Evolutionary conservation across 768 basidiomycete genomes (phyloP), one percentile per base, ranked within the genome.

Genomic region (Paxillus ammoniavirescens): DNA sequence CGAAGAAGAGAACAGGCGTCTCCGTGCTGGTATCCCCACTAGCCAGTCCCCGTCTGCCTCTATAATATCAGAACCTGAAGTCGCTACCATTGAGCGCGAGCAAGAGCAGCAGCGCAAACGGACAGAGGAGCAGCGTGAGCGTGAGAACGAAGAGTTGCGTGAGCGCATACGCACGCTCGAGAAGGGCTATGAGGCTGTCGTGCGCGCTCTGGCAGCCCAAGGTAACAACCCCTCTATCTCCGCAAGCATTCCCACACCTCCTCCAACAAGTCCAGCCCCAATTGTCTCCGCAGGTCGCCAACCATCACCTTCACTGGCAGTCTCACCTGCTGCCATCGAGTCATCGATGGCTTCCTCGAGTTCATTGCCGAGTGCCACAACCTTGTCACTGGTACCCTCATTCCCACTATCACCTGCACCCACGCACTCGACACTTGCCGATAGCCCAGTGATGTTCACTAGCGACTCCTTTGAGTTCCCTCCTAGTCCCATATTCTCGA

Each of bases 1-100:
- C 52, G 87, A 91, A 74, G 86, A 86, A 52, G 93, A 95, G 77
- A 95, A 96, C 70, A 73, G 84, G 36, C 81, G 79, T 41, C 82
- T 91, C 23, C 81, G 86, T 4, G 81, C 85, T 10, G 82, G 83
- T 59, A 65, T 72, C 44, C 43, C 71, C 21, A 57, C 69, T 30
- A 58, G 65, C 45, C 60, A 66, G 6, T 51, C 71, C 13, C 51
- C 63, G 1, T 53, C 66, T 4, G 28, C 46, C 0, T 51, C 61
- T 2, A 13, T 45, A 0, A 21, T 57, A 7, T 62, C 65, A 2
- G 62, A 60, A 37, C 53, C 62, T 17, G 63, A 62, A 30, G 62
- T 67, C 15, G 61, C 67, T 43, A 58, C 63, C 21, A 36, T 60
- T 42, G 64, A 63, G 23, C 59, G 47, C 3, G 65, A 68, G 42